Base-by-base conservation (phyloP, 2,329 filamentous ascomycete genomes). In the Talaromyces sp. region DNA sequence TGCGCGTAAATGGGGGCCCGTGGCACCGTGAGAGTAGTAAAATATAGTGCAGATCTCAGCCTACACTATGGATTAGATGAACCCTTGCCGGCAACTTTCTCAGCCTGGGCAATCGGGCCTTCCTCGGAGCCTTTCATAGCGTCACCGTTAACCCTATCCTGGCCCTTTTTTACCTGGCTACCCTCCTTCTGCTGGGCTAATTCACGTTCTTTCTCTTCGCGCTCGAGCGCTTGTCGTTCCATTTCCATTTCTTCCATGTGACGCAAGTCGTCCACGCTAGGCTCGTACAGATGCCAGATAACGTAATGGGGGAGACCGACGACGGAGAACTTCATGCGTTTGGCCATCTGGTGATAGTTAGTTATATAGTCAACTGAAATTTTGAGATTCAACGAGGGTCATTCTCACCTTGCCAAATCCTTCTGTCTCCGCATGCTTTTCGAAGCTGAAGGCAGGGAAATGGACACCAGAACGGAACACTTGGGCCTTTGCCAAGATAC, bases 181-280 rank as follows among this genome's bases (percentile, higher is more conserved):
- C 90, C 90, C 68, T 90, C 86, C 62, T 86, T 79, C 51, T 86
- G 84, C 55, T 91, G 87, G 20, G 84, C 82, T 67, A 87, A 86
- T 56, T 87, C 85, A 67, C 87, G 86, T 56, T 87, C 85, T 62
- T 84, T 82, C 68, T 95, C 90, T 71, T 94, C 91, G 27, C 85
- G 82, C 71, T 97, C 93, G 43, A 86, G 88, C 22, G 85, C 86
- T 58, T 89, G 82, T 50, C 88, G 86, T 70, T 97, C 92, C 60
- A 86, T 81, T 69, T 97, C 93, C 93, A 97, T 97, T 75, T 97
- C 91, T 78, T 92, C 93, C 94, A 99, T 99, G 68, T 97, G 94
- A 54, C 89, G 87, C 58, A 97, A 90, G 67, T 99, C 94, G 67
- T 99, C 94, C 14, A 97, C 90, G 66, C 91, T 96, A n/a, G 94